Evolutionary conservation across 2,329 filamentous ascomycete species (phyloP).

Genomic region (Beauveria varroae): DNA sequence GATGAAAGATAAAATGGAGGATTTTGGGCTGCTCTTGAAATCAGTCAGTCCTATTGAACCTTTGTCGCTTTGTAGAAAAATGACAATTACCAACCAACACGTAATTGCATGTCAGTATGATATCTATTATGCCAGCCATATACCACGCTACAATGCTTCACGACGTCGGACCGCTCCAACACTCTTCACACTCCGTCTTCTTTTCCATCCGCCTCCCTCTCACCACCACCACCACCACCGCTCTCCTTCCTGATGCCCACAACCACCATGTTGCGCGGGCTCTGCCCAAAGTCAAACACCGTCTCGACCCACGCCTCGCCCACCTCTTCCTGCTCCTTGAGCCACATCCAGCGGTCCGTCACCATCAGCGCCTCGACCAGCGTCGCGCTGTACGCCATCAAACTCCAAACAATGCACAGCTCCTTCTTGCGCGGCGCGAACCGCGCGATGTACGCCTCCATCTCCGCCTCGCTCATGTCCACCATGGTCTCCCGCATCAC

Average conservation of each 20-base stretch:
- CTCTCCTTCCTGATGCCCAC: slow-evolving; percentile 70
- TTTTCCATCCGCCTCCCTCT: neutral
- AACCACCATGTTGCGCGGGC: slow-evolving; percentile 86
- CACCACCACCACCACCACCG: neutral
- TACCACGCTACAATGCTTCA: neutral
- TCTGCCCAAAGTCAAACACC: slow-evolving; percentile 81
- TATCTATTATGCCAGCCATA: neutral
- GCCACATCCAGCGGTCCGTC: slow-evolving; percentile 79
- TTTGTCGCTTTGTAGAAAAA: neutral
- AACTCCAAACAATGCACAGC: slow-evolving; percentile 78
- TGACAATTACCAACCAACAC: neutral
- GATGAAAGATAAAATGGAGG: no score
- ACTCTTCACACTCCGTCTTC: neutral
- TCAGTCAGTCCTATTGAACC: no score
- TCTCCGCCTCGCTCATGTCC: slow-evolving; percentile 65
- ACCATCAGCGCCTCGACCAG: slow-evolving; percentile 88
- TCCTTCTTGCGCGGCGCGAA: slow-evolving; percentile 68
- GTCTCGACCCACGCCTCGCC: slow-evolving; percentile 81
- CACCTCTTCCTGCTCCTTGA: slow-evolving; percentile 69
- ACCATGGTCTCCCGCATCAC: slow-evolving; percentile 60
- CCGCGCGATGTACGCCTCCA: slow-evolving; percentile 58
- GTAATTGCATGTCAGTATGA: neutral
- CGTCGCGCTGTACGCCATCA: slow-evolving; percentile 93
- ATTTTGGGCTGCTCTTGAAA: no score
- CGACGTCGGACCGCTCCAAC: no score